Conservation (phyloP, 208 protist species). For the Acanthamoeba lenticulata region DNA sequence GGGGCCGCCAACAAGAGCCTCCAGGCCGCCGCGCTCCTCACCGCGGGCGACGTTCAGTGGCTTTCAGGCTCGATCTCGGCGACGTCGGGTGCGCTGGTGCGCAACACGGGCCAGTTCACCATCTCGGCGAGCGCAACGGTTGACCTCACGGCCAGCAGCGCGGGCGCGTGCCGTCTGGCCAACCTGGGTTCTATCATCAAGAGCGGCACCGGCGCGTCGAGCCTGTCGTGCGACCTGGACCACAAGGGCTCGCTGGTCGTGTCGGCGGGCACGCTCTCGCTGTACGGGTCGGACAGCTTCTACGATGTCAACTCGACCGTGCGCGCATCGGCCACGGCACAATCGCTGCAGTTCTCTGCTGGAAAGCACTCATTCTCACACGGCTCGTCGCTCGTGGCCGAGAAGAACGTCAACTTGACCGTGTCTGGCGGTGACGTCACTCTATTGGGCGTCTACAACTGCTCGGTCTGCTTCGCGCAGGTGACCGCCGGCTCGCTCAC, state of each 20-base stretch:
- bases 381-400: conserved; percentile 5
- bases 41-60: background rate
- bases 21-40: background rate
- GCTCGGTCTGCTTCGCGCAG: background rate
- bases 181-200: conserved; percentile 46
- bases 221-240: conserved; percentile 24
- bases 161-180: conserved; percentile 6
- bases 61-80: background rate
- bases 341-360: background rate
- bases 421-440: background rate
- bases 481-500: background rate
- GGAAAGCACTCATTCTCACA: background rate
- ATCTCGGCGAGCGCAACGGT: background rate
- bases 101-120: conserved; percentile 30
- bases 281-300: conserved; percentile 12
- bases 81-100: background rate
- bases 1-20: conserved; percentile 7
- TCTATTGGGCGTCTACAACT: background rate
- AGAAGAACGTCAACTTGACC: background rate
- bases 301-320: conserved; percentile 33
- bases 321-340: conserved; percentile 6
- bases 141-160: background rate
- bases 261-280: background rate
- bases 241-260: conserved; percentile 31
- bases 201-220: background rate